Base-by-base conservation (phyloP, 2,329 filamentous ascomycete genomes). In the Bipolaris cookei region DNA sequence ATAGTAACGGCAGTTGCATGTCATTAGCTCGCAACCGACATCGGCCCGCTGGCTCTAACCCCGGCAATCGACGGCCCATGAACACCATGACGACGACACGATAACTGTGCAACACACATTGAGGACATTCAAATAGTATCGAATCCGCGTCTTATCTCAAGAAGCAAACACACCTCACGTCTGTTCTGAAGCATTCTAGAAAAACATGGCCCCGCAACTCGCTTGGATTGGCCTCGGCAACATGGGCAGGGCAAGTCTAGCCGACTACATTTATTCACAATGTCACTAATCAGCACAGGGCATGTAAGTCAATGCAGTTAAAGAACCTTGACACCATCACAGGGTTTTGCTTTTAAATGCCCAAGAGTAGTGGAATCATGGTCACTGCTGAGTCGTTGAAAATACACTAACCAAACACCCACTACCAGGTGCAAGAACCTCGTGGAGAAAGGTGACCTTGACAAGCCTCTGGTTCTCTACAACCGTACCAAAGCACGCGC, bases 171-270 rank as follows among this genome's bases (percentile, higher is more conserved):
- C 10, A 30, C 4, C 28, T 13, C 10, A 58, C 37, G 42, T 38
- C 41, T 6, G 14, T 52, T 34, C 20, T 11, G 35, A 41, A 34
- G 14, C 16, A 57, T 49, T 30, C 23, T n/a, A 47, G 30, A 41
- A 35, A 45, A 35, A 32, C 21, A 80, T 80, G 78, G 72, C 77
- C 47, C 76, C 76, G 44, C 86, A 84, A 76, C 70, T 95, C 49
- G 83, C 91, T 67, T 96, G 88, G 86, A 86, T 96, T 52, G 92
- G 92, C 55, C 83, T 96, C 48, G 92, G 92, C 50, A 96, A 96
- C 75, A 96, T 96, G 87, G 92, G 91, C 64, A 84, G 88, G 71
- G 90, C 90, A 80, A 80, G 85, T 62, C 38, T 52, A 61, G 38
- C 59, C 62, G 51, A 52, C 51, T 34, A 45, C 51, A n/a, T 35